These are phyloP conservation scores for Penicillium sp. DNA, from an alignment of 2,329 filamentous ascomycete genomes.

Conservation along the genomic window DNA sequence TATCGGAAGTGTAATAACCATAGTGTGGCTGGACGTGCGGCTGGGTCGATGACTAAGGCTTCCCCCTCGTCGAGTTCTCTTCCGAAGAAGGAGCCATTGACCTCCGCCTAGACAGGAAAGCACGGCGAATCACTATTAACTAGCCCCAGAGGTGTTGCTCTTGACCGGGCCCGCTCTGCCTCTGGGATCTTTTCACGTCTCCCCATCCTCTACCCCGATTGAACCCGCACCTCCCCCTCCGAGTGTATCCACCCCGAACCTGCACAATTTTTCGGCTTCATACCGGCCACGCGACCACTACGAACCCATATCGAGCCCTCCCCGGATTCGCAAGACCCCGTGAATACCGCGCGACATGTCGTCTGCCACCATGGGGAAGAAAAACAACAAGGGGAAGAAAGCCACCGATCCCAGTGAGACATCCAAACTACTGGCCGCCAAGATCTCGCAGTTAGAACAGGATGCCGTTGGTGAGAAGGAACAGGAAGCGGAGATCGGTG, in stretches of 20 bases:
- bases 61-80: constrained; percentile 33
- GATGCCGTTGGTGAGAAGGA: constrained; percentile 93
- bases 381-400: constrained; percentile 80
- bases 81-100: constrained; percentile 25
- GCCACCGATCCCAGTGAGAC: constrained; percentile 82
- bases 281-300: constrained; percentile 34
- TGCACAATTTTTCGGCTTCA: constrained; percentile 23
- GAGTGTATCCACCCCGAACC: constrained; percentile 10
- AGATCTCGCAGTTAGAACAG: constrained; percentile 92
- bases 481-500: constrained; percentile 93
- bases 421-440: constrained; percentile 85
- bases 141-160: constrained; percentile 24
- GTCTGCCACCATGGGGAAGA: constrained; percentile 63
- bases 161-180: constrained; percentile 9
- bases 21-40: constrained; percentile 18
- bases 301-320: constrained; percentile 40
- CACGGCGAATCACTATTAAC: background rate
- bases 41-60: constrained; percentile 26
- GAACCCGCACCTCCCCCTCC: constrained; percentile 10
- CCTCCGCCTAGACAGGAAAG: constrained; percentile 12
- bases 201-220: constrained; percentile 11
- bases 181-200: constrained; percentile 19
- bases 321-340: background rate
- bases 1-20: background rate
- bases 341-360: constrained; percentile 36